Base-by-base conservation (phyloP, 306 rosid genomes). In the Datisca glomerata region DNA sequence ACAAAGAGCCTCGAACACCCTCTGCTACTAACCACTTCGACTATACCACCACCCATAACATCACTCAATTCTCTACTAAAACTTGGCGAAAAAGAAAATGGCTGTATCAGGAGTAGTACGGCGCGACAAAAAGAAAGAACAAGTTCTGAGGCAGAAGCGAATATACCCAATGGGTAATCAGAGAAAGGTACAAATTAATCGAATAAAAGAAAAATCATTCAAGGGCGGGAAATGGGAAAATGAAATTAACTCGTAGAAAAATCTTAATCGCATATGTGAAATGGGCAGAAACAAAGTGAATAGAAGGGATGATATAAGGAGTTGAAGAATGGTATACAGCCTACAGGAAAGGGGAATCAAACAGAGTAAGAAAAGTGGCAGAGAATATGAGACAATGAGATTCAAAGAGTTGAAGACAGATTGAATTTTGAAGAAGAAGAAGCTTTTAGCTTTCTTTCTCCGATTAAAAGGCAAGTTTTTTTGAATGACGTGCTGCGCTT, bases 1-100 rank as follows among this genome's bases (percentile, higher is more conserved):
- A 51, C 63, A 47, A 79, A 55, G 56, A 89, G 63, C 66, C 83
- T 69, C 5, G 93, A 89, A 49, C 96, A 91, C 4, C 96, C 94
- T 19, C 68, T 80, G 53, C 85, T 70, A 64, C 66, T 51, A 34
- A 84, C 67, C 74, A 78, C 84, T 47, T 78, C 94, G 51, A 84
- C 98, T 51, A 67, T 68, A 43, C 77, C 73, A 62, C 79, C 55
- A 41, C 68, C 85, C 80, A 77, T 80, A 54, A 57, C 60, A 57
- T 61, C 75, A 49, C 70, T 49, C 59, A 61, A 50, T 29, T 18
- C 49, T 50, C 47, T 41, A 60, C 60, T 39, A 21, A 16, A 69
- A 9, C 60, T 33, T n/a, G 12, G 13, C 57, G 47, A 8, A 46
- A 64, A 18, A 33, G 36, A 8, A 9, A 24, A 50, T 24, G 40